Percentiles rank a stretch among this genome's conserved stretches.
Evolutionary conservation across 2,329 filamentous ascomycete species (phyloP).

Genomic region (Falciphora oryzae): DNA sequence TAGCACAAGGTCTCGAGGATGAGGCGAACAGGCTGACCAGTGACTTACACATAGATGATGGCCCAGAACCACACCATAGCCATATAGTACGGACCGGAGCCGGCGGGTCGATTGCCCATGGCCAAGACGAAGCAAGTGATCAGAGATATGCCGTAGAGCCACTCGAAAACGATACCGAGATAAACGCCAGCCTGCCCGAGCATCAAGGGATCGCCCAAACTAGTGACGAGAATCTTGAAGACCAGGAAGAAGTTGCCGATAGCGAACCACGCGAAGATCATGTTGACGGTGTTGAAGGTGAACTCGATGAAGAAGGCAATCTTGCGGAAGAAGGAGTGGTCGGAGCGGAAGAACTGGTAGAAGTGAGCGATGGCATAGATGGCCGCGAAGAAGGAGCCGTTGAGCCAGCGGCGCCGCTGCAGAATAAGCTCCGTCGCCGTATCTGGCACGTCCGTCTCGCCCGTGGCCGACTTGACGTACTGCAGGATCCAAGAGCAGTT

Average conservation of each 20-base stretch:
- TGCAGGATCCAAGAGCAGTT: slow-evolving; percentile 97
- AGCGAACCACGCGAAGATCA: slow-evolving; percentile 98
- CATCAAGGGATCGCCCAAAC: slow-evolving; percentile 63
- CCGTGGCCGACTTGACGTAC: slow-evolving; percentile 95
- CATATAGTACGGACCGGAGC: slow-evolving; percentile 89
- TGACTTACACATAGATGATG: slow-evolving; percentile 77
- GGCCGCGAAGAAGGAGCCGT: slow-evolving; percentile 96
- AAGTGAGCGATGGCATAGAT: slow-evolving; percentile 94
- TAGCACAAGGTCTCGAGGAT: no score
- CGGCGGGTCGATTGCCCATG: slow-evolving; percentile 89
- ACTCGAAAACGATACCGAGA: slow-evolving; percentile 87
- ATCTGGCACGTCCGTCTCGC: slow-evolving; percentile 95
- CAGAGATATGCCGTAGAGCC: slow-evolving; percentile 87
- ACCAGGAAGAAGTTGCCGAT: slow-evolving; percentile 99
- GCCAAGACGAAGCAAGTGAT: slow-evolving; percentile 94
- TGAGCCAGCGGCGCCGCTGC: slow-evolving; percentile 93
- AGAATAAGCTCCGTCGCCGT: slow-evolving; percentile 91
- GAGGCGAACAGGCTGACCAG: background rate
- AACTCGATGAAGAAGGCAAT: slow-evolving; percentile 90
- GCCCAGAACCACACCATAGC: slow-evolving; percentile 99
- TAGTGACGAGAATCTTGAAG: slow-evolving; percentile 92
- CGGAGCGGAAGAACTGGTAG: slow-evolving; percentile 90
- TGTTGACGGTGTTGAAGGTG: slow-evolving; percentile 88
- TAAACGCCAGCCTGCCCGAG: slow-evolving; percentile 73
- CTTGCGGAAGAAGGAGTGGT: slow-evolving; percentile 83